Conservation (phyloP, 805 yeast genomes). For the Blastobotrys chiropterorum region DNA sequence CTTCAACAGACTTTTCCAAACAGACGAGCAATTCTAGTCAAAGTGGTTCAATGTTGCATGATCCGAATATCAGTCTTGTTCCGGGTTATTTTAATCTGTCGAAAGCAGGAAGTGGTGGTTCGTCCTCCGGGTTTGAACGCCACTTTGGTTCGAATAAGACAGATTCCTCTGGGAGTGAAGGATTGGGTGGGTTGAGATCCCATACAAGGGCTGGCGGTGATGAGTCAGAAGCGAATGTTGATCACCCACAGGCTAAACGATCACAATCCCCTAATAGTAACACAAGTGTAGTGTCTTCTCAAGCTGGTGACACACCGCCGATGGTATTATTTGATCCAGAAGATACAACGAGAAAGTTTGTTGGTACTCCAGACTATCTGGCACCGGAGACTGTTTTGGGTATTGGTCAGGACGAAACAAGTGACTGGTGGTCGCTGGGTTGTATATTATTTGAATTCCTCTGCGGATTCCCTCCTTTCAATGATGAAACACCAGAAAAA, state of each 20-base stretch:
- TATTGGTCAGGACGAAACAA: slow-evolving; percentile 68
- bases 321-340: slow-evolving; percentile 61
- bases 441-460: slow-evolving; percentile 89
- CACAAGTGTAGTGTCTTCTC: background rate
- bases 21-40: background rate
- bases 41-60: slow-evolving; percentile 14
- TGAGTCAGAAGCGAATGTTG: too few species aligned
- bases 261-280: background rate
- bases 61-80: slow-evolving; percentile 25
- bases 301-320: background rate
- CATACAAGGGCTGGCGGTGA: background rate
- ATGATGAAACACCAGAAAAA: slow-evolving; percentile 66
- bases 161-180: background rate
- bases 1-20: slow-evolving; percentile 5
- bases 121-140: slow-evolving; percentile 5
- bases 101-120: slow-evolving; percentile 8
- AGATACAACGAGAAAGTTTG: slow-evolving; percentile 56
- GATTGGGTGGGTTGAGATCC: background rate
- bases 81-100: slow-evolving; percentile 23
- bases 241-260: too few species aligned
- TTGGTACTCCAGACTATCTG: slow-evolving; percentile 96
- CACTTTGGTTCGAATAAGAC: background rate
- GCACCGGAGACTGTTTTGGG: slow-evolving; percentile 96
- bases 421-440: slow-evolving; percentile 99
- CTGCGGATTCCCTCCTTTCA: slow-evolving; percentile 94